phyloP scores from a whole-genome alignment of 352 stramenopile genomes.

The Pythium rhizo-oryzae region DNA sequence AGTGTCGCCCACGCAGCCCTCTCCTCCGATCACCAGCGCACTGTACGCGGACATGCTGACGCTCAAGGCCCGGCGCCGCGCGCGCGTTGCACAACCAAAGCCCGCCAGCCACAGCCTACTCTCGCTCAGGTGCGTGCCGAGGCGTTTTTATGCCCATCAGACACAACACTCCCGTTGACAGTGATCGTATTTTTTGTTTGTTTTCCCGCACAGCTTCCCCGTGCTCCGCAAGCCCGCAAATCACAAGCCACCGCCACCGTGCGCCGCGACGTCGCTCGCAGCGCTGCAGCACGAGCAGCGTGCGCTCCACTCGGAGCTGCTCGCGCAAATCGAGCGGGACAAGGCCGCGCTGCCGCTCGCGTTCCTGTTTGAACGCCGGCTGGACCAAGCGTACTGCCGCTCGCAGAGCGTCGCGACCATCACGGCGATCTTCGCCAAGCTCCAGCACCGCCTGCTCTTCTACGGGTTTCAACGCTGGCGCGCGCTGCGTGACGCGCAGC shows the following conservation, averaged over 20 bases:
- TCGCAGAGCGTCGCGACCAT: conserved; percentile 57
- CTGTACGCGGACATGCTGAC: conserved; percentile 12
- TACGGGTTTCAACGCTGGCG: conserved; percentile 48
- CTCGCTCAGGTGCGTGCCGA: conserved; percentile 31
- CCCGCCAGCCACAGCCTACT: conserved; percentile 24
- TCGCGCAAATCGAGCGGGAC: conserved; percentile 47
- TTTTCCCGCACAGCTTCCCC: background rate
- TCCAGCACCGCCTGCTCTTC: conserved; percentile 63
- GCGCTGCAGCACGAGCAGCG: conserved; percentile 10
- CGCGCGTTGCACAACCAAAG: background rate
- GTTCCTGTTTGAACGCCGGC: conserved; percentile 77
- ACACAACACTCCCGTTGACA: too few relatives aligned
- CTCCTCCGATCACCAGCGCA: background rate
- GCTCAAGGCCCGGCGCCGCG: conserved; percentile 17
- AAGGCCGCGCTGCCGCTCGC: conserved; percentile 62
- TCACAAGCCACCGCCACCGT: background rate
- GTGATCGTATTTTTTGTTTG: background rate
- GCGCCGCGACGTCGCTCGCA: conserved; percentile 12
- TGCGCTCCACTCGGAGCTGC: conserved; percentile 39
- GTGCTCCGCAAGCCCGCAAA: conserved; percentile 17
- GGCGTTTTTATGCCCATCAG: too few relatives aligned
- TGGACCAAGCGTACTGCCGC: conserved; percentile 60
- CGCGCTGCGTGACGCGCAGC: conserved; percentile 21
- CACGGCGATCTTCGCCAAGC: conserved; percentile 64
- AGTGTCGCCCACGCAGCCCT: background rate